phyloP scores from a whole-genome alignment of 352 stramenopile genomes.

The Blastocystis sp. region DNA sequence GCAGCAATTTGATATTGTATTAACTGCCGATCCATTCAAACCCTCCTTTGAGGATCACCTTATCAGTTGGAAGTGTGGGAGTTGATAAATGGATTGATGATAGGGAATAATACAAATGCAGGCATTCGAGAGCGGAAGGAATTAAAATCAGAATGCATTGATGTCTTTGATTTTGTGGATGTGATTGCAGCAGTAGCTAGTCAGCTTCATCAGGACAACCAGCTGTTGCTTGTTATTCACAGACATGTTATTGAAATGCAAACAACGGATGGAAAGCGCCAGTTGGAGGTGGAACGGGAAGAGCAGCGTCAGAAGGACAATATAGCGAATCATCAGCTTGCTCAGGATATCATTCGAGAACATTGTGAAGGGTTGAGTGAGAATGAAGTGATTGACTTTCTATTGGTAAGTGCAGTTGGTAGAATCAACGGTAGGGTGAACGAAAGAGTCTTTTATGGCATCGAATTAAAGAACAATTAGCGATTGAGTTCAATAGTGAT shows the following conservation, averaged over 20 bases:
- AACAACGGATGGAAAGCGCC: background rate
- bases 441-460: background rate
- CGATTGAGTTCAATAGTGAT: background rate
- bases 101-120: background rate
- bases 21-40: background rate
- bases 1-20: background rate
- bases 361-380: background rate
- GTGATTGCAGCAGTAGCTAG: background rate
- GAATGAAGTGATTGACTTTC: background rate
- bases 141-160: background rate
- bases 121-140: background rate
- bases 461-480: background rate
- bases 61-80: background rate
- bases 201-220: conserved; percentile 5
- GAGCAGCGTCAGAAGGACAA: background rate
- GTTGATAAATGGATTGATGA: background rate
- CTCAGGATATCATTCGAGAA: background rate
- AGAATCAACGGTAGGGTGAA: background rate
- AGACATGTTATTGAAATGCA: background rate
- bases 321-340: background rate
- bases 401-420: background rate
- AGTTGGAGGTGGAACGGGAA: background rate
- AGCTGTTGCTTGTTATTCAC: conserved; percentile 25
- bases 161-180: conserved; percentile 25
- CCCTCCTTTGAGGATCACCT: conserved; percentile 3